phyloP scores from a whole-genome alignment of 2,329 filamentous ascomycete genomes.

The Capronia epimyces region DNA sequence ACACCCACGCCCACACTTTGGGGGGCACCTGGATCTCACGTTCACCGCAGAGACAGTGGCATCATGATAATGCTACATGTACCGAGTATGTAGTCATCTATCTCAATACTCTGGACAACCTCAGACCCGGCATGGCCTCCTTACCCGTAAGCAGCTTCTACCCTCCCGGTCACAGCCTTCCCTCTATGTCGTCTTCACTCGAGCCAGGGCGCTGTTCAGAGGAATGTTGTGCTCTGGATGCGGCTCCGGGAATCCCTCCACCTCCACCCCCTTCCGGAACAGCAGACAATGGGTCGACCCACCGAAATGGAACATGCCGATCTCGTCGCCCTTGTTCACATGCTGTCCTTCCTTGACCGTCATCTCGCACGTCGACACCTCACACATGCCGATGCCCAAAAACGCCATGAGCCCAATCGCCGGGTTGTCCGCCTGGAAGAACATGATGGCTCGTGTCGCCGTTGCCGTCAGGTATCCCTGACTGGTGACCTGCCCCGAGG shows the following conservation, averaged over 20 bases:
- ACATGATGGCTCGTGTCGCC: conserved; percentile 65
- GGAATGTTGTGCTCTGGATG: conserved; percentile 39
- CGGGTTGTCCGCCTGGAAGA: conserved; percentile 64
- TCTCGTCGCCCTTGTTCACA: conserved; percentile 63
- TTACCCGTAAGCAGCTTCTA: no score
- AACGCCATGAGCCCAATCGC: conserved; percentile 65
- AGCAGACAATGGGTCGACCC: conserved; percentile 65
- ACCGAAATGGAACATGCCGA: conserved; percentile 78
- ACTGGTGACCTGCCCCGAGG: conserved; percentile 35
- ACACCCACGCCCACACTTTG: no score
- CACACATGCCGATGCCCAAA: conserved; percentile 68
- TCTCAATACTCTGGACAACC: no score
- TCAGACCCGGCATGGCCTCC: no score
- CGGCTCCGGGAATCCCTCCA: conserved; percentile 40
- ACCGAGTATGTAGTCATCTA: no score
- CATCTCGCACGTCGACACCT: conserved; percentile 68
- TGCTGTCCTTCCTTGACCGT: conserved; percentile 61
- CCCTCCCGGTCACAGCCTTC: neutral
- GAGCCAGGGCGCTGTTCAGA: conserved; percentile 38
- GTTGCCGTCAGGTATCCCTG: conserved; percentile 63
- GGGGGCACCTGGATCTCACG: no score
- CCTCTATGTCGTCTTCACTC: conserved; percentile 23
- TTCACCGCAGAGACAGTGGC: no score
- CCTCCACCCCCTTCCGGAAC: conserved; percentile 47
- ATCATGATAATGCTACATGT: no score